These are phyloP conservation scores for Agrocybe chaxingu DNA, from an alignment of 768 basidiomycete species.

Conservation along the genomic window DNA sequence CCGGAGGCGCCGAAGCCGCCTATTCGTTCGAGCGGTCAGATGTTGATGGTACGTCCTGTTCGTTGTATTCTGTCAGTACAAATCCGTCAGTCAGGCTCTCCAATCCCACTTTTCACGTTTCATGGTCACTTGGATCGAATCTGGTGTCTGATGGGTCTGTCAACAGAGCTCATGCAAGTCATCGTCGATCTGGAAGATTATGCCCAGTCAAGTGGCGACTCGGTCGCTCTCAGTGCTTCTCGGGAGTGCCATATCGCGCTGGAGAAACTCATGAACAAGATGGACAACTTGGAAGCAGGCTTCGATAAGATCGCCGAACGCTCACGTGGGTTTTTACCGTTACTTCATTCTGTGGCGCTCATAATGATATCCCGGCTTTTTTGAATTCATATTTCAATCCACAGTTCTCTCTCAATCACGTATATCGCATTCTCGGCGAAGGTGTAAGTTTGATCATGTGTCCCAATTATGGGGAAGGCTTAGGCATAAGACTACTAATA, in stretches of 20 bases:
- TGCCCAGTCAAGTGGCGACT: conserved; percentile 42
- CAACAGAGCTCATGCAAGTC: conserved; percentile 54
- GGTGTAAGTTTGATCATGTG: conserved; percentile 48
- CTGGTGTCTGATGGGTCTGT: background rate
- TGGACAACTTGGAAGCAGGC: conserved; percentile 76
- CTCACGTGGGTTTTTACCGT: conserved; percentile 53
- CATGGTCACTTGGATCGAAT: no score
- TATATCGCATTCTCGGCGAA: conserved; percentile 62
- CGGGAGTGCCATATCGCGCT: conserved; percentile 58
- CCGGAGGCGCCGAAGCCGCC: conserved; percentile 54
- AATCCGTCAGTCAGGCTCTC: no score
- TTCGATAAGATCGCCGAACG: conserved; percentile 88
- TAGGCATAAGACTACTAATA: conserved; percentile 2
- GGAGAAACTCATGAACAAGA: conserved; percentile 67
- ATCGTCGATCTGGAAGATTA: conserved; percentile 66
- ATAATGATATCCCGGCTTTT: conserved; percentile 2
- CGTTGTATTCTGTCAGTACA: background rate
- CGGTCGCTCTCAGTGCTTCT: conserved; percentile 51
- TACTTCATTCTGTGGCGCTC: background rate
- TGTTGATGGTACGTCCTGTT: conserved; percentile 58
- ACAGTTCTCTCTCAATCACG: conserved; percentile 77
- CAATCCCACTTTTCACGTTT: no score
- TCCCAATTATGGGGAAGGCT: background rate
- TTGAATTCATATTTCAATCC: conserved; percentile 5
- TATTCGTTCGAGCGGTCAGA: conserved; percentile 73